Conservation (phyloP, 768 basidiomycete genomes). For the Leccinum barrowsii region DNA sequence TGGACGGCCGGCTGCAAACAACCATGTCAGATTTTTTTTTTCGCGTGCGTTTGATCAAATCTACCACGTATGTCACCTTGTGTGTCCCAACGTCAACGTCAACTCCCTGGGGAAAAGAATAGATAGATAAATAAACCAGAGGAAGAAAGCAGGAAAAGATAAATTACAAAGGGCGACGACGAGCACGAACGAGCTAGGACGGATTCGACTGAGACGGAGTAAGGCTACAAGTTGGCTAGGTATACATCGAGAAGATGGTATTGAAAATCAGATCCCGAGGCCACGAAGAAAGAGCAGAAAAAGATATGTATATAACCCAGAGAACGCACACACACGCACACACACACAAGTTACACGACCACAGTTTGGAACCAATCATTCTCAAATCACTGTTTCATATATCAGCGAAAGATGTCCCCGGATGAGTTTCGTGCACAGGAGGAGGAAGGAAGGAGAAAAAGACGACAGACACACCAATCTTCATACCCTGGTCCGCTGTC, state of each 20-base stretch:
- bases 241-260: conserved; percentile 32
- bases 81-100: neutral
- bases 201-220: conserved; percentile 6
- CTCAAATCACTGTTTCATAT: conserved; percentile 35
- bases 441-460: neutral
- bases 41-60: neutral
- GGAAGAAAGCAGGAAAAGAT: neutral
- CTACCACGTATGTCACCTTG: neutral
- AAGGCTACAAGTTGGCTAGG: conserved; percentile 40
- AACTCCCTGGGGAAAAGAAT: neutral
- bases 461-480: conserved; percentile 53
- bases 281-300: neutral
- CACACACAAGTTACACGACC: neutral
- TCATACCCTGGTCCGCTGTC: conserved; percentile 76
- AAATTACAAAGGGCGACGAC: neutral
- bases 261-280: conserved; percentile 6
- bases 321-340: neutral
- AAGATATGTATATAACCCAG: neutral
- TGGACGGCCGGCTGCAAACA: neutral
- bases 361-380: conserved; percentile 10
- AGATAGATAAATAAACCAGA: neutral
- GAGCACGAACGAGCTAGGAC: neutral
- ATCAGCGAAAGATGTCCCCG: neutral
- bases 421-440: neutral
- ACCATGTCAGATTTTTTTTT: neutral